phyloP scores from a whole-genome alignment of 2,329 filamentous ascomycete genomes.

The Exophiala calicioides region DNA sequence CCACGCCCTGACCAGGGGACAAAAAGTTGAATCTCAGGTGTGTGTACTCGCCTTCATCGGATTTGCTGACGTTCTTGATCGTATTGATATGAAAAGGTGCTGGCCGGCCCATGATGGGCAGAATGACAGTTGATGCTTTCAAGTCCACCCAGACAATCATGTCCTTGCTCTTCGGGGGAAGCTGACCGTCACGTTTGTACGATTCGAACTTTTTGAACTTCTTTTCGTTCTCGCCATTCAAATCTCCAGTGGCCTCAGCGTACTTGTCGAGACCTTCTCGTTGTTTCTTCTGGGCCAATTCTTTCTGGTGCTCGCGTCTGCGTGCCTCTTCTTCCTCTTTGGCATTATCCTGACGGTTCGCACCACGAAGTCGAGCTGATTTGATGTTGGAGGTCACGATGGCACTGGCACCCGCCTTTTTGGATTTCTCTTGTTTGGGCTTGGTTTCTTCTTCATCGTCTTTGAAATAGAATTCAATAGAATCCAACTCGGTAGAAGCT shows the following conservation, averaged over 20 bases:
- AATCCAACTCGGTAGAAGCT: constrained; percentile 85
- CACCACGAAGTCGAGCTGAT: constrained; percentile 78
- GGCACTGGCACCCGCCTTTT: constrained; percentile 81
- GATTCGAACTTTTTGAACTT: constrained; percentile 99
- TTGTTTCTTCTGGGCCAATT: constrained; percentile 83
- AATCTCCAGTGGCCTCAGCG: constrained; percentile 76
- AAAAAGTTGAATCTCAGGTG: constrained; percentile 97
- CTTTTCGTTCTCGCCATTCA: constrained; percentile 91
- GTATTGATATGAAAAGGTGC: constrained; percentile 98
- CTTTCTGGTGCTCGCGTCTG: constrained; percentile 88
- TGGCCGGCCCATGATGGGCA: constrained; percentile 95
- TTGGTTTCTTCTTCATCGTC: constrained; percentile 82
- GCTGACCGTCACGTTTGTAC: constrained; percentile 95
- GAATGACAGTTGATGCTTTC: constrained; percentile 85
- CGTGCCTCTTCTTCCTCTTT: constrained; percentile 75
- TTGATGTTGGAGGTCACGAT: constrained; percentile 95
- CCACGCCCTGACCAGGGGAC: constrained; percentile 94
- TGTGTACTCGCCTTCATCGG: constrained; percentile 89
- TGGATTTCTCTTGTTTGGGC: constrained; percentile 81
- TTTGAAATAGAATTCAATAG: constrained; percentile 98
- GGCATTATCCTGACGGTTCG: constrained; percentile 81
- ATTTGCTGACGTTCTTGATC: constrained; percentile 98
- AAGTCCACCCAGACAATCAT: constrained; percentile 86
- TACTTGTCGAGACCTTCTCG: constrained; percentile 83
- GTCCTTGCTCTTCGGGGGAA: constrained; percentile 79